Base-by-base conservation (phyloP, 176 grass and related monocot species). In the Hordeum marinum region DNA sequence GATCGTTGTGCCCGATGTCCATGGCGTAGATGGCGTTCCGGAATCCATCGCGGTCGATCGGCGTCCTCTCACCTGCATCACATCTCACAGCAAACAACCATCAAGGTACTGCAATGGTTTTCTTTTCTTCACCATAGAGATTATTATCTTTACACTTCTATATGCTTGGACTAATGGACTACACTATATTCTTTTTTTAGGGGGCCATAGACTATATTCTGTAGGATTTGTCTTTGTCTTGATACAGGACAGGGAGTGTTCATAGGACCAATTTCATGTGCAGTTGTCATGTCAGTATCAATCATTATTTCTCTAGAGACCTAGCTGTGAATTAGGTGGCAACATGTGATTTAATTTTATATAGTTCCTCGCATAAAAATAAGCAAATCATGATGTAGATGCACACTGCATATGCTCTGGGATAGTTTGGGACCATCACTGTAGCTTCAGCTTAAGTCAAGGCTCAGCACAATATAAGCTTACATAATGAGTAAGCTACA, bases 1-100 rank as follows among this genome's bases (percentile, higher is more conserved):
- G 34, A 63, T 95, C 93, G 7, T 95, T 95, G 35, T 95, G 93
- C 11, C 93, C 93, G 12, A 95, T 92, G 80, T 95, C 90, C 17
- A 95, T 87, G 37, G 80, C 46, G 65, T 95, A 95, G 21, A 95
- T 39, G 32, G 86, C 93, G 8, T 80, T 90, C 26, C 59, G 52
- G 52, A 95, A 95, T 1, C 93, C 93, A 11, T 80, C 58, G 12
- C 52, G 69, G 1, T 89, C 85, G 13, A 92, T 64, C 1, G 81
- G 77, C 0, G 55, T 57, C 41, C 18, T 35, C 23, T 73, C 40
- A 0, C 88, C 92, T 91, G 70, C 59, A 77, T 68, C 11, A 58
- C 41, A 62, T 20, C 57, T 72, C 32, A 41, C n/a, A n/a, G n/a
- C n/a, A n/a, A n/a, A n/a, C n/a, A n/a, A n/a, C n/a, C n/a, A n/a